phyloP scores from a whole-genome alignment of 2,329 filamentous ascomycete species.

The Leptographium wingfieldii region DNA sequence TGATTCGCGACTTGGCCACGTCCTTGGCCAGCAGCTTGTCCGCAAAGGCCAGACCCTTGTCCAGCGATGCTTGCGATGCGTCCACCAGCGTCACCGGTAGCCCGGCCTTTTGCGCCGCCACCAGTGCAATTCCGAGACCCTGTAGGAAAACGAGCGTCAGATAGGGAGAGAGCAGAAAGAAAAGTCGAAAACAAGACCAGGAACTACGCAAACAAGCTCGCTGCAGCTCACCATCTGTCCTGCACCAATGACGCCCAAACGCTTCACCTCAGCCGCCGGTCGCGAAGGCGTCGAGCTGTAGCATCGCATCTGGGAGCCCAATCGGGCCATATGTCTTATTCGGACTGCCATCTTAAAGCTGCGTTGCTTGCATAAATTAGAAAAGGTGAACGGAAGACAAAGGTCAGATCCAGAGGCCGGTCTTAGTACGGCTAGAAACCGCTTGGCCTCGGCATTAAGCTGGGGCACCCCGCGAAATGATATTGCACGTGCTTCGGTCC shows the following conservation, averaged over 20 bases:
- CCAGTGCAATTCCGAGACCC: conserved; percentile 91
- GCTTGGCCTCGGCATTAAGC: conserved; percentile 2
- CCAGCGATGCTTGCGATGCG: conserved; percentile 67
- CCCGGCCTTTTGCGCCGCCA: conserved; percentile 72
- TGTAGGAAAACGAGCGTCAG: conserved; percentile 24
- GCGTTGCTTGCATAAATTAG: neutral
- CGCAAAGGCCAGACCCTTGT: conserved; percentile 84
- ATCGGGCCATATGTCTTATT: conserved; percentile 13
- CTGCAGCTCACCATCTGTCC: conserved; percentile 75
- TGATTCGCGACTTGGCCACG: conserved; percentile 75
- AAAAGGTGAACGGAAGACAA: neutral
- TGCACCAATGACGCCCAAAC: conserved; percentile 81
- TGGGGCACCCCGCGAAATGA: neutral
- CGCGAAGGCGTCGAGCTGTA: conserved; percentile 59
- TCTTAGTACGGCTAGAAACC: neutral
- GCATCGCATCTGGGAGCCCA: conserved; percentile 32
- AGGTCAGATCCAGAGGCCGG: neutral
- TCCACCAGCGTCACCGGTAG: conserved; percentile 82
- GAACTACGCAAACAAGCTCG: conserved; percentile 9
- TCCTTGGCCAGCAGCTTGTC: conserved; percentile 92
- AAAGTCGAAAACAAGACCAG: neutral
- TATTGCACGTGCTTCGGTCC: neutral
- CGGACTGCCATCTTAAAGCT: conserved; percentile 3
- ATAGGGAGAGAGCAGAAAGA: neutral
- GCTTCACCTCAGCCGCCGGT: conserved; percentile 58